Evolutionary conservation across 73 alveolate species (phyloP), one percentile per base, ranked within the genome.

Genomic region (Paramecium primaurelia): DNA sequence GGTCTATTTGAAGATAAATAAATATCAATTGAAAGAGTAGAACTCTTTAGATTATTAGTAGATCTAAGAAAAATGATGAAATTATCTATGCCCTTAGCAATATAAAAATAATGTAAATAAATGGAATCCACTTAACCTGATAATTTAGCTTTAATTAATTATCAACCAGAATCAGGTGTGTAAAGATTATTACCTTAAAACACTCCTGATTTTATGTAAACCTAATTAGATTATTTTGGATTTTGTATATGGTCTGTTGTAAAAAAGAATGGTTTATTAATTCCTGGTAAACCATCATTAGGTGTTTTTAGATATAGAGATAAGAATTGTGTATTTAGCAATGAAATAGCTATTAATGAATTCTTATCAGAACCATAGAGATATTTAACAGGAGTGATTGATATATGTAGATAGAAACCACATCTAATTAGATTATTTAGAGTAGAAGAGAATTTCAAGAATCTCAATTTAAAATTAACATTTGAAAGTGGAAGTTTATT

Each of bases 121-220:
- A 28, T 85, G 96, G 59, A 87, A 93, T 10, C 96, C 92, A 58
- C 95, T 8, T 14, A 40, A 42, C 91, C 77, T 0, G 91, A 80
- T 26, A 80, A 80, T 80, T 12, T 80, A 18, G 20, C 36, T 16
- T 49, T 80, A 14, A 89, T 89, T 28, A 59, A 89, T 18, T 89
- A 71, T 71, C 49, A 58, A 18, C 92, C 86, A 32, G 94, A 89
- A 32, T 45, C 84, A 40, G 94, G 95, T 6, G 94, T 88, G 2
- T 51, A 71, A 42, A 75, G 98, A 84, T 88, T 97, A 59, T 95
- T 97, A 93, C 97, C 96, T 26, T 93, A 97, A 94, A 93, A 93
- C 28, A 97, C 99, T 54, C 99, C 98, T 16, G 99, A 97, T 86
- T 97, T 97, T 75, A 95, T 97, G 98, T 97, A 96, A 85, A 95